Evolutionary conservation across 495 filamentous ascomycete genomes (phyloP).

Genomic region (Xylaria flabelliformis): DNA sequence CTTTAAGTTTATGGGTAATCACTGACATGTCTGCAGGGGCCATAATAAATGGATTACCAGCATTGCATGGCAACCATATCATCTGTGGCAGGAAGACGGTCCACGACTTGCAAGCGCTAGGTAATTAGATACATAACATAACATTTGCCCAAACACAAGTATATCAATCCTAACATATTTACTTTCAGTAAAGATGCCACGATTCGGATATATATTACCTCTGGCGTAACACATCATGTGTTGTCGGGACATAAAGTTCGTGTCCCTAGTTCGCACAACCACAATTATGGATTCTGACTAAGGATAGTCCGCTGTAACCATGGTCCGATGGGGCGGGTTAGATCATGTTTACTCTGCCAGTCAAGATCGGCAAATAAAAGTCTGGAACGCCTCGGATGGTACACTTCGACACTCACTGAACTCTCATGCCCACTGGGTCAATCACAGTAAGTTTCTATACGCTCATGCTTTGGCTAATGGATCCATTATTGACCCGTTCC

Average conservation of each 20-base stretch:
- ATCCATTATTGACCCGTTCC: not conserved
- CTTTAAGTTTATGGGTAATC: not conserved
- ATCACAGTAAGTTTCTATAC: constrained; percentile 60
- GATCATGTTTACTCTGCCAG: constrained; percentile 85
- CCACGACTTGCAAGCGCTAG: constrained; percentile 82
- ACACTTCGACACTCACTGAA: constrained; percentile 79
- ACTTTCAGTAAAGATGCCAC: constrained; percentile 77
- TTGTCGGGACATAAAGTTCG: constrained; percentile 81
- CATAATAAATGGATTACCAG: constrained; percentile 91
- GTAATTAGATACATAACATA: not conserved
- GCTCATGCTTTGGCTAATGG: not conserved
- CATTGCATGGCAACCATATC: constrained; percentile 94
- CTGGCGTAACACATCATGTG: constrained; percentile 77
- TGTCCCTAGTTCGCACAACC: not conserved
- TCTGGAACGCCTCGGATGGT: constrained; percentile 84
- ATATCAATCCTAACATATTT: not conserved
- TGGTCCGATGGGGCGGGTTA: constrained; percentile 92
- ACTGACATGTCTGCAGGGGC: constrained; percentile 51
- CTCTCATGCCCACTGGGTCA: constrained; percentile 92
- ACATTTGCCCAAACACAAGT: not conserved
- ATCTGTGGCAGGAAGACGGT: constrained; percentile 74
- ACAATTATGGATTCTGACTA: constrained; percentile 25
- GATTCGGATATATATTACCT: constrained; percentile 80
- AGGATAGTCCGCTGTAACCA: constrained; percentile 68
- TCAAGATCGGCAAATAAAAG: constrained; percentile 92